phyloP scores from a whole-genome alignment of 1,284 basidiomycete species.

The Stereum hirsutum region DNA sequence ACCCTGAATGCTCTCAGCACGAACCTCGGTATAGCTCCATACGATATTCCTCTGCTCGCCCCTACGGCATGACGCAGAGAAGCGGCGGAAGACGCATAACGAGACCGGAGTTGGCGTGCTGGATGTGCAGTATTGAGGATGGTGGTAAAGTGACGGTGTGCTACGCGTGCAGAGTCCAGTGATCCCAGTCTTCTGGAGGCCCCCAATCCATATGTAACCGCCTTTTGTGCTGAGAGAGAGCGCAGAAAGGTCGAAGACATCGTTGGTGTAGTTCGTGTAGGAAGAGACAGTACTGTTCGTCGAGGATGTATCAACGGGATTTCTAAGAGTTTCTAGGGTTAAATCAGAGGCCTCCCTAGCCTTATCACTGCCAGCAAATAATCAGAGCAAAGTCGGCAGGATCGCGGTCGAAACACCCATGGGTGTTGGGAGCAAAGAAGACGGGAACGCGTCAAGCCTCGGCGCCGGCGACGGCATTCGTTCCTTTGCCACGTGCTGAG shows the following conservation, averaged over 20 bases:
- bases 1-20: constrained; percentile 78
- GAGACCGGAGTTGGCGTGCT: constrained; percentile 31
- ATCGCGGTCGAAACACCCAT: too few relatives aligned
- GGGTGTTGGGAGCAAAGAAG: too few relatives aligned
- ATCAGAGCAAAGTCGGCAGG: too few relatives aligned
- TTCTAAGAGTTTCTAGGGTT: too few relatives aligned
- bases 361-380: too few relatives aligned
- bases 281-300: too few relatives aligned
- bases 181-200: constrained; percentile 23
- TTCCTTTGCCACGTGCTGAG: too few relatives aligned
- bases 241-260: constrained; percentile 20
- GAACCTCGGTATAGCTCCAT: constrained; percentile 76
- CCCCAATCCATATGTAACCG: constrained; percentile 42
- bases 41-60: constrained; percentile 75
- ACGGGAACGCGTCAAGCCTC: too few relatives aligned
- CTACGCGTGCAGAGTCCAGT: constrained; percentile 28
- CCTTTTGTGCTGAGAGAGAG: constrained; percentile 31
- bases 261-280: too few relatives aligned
- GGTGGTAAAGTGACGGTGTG: constrained; percentile 49
- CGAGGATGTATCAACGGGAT: too few relatives aligned
- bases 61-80: constrained; percentile 49
- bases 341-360: too few relatives aligned
- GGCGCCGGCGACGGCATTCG: too few relatives aligned
- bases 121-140: constrained; percentile 36
- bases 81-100: constrained; percentile 31